These are phyloP conservation scores for Tricholomella constricta DNA, from an alignment of 768 basidiomycete species.

Conservation along the genomic window DNA sequence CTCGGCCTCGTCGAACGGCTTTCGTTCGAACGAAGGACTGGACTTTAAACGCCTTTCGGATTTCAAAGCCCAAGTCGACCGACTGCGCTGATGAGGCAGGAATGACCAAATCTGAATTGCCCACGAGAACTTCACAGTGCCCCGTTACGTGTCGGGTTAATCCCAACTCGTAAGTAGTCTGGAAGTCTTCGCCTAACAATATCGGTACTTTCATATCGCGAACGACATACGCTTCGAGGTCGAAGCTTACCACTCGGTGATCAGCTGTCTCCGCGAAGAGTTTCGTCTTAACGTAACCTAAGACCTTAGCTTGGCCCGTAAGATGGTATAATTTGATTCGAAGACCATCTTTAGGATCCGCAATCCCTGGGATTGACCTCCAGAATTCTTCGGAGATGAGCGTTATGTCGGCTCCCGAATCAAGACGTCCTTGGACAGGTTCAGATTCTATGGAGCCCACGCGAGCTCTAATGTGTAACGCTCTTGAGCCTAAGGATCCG, in stretches of 20 bases:
- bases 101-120: neutral
- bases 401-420: too few relatives aligned
- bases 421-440: neutral
- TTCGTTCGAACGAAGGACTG: conserved; percentile 10
- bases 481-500: neutral
- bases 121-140: conserved; percentile 6
- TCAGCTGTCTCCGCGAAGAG: neutral
- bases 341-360: too few relatives aligned
- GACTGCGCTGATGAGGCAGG: conserved; percentile 5
- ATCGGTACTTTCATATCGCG: conserved; percentile 29
- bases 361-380: neutral
- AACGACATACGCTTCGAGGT: conserved; percentile 32
- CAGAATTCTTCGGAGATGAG: neutral
- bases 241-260: conserved; percentile 18
- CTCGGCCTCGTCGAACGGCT: neutral
- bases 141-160: conserved; percentile 4
- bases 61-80: conserved; percentile 20
- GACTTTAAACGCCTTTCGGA: conserved; percentile 7
- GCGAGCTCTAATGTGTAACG: neutral
- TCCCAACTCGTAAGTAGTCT: conserved; percentile 28
- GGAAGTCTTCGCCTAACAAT: conserved; percentile 33
- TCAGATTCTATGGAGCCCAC: neutral
- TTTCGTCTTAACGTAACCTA: too few relatives aligned
- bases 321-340: too few relatives aligned
- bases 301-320: too few relatives aligned